A percentile compares a stretch with the other conserved stretches of the same genome.
phyloP scores from a whole-genome alignment of 169 alveolate genomes.

The Plasmodium adleri region DNA sequence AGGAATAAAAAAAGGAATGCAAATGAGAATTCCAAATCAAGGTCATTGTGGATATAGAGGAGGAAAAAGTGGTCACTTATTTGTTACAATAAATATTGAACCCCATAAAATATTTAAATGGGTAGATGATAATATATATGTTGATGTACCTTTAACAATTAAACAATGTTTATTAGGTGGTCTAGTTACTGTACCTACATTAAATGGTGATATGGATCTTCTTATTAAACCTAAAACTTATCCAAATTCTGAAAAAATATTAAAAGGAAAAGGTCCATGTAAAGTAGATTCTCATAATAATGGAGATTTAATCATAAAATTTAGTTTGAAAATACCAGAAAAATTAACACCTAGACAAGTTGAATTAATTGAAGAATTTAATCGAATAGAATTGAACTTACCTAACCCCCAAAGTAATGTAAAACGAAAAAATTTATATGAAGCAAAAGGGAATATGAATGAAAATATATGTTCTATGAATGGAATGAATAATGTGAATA shows the following conservation, averaged over 20 bases:
- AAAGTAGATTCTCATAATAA: conserved; percentile 83
- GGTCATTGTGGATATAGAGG: conserved; percentile 91
- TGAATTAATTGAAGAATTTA: conserved; percentile 85
- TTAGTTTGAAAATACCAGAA: conserved; percentile 84
- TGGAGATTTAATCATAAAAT: conserved; percentile 89
- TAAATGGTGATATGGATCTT: conserved; percentile 85
- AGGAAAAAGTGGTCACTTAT: conserved; percentile 90
- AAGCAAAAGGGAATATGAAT: neutral
- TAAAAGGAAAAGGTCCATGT: conserved; percentile 91
- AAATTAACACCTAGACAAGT: conserved; percentile 80
- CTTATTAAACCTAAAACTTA: conserved; percentile 86
- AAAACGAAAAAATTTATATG: conserved; percentile 3
- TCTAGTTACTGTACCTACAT: conserved; percentile 86
- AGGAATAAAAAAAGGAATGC: conserved; percentile 90
- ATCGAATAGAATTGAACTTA: conserved; percentile 51
- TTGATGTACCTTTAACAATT: conserved; percentile 88
- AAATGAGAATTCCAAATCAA: conserved; percentile 88
- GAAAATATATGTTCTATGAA: too few relatives aligned
- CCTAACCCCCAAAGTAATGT: conserved; percentile 10
- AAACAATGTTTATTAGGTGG: conserved; percentile 91
- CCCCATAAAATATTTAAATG: conserved; percentile 89
- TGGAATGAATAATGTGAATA: neutral
- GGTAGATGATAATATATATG: conserved; percentile 92
- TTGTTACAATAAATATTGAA: conserved; percentile 88
- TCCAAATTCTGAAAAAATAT: conserved; percentile 85